A percentile compares a stretch with the other conserved stretches of the same genome.
These are phyloP conservation scores for Cordyceps cateniannulata DNA, from an alignment of 2,329 filamentous ascomycete species.

Conservation along the genomic window DNA sequence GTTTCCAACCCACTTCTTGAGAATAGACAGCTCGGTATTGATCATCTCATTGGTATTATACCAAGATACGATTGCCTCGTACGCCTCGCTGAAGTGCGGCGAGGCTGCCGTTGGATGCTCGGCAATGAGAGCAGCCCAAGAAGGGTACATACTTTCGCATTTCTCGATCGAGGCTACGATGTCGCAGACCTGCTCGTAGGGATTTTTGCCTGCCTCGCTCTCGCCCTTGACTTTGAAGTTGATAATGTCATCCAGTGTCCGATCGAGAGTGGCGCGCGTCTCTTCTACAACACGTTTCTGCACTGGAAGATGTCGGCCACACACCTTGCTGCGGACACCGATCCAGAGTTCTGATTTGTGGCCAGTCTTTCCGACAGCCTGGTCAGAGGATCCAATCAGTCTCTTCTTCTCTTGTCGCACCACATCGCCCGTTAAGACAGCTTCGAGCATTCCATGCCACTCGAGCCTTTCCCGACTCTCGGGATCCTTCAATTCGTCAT, in stretches of 20 bases:
- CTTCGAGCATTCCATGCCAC: constrained; percentile 97
- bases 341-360: constrained; percentile 81
- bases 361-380: constrained; percentile 52
- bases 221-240: constrained; percentile 92
- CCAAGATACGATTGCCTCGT: constrained; percentile 88
- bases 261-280: constrained; percentile 64
- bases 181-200: constrained; percentile 82
- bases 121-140: constrained; percentile 63
- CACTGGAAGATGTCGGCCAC: constrained; percentile 74
- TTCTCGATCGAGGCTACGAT: constrained; percentile 87
- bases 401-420: constrained; percentile 98
- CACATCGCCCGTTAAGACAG: constrained; percentile 91
- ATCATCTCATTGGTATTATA: constrained; percentile 96
- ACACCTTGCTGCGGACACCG: constrained; percentile 75
- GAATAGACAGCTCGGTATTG: constrained; percentile 83
- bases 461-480: constrained; percentile 85
- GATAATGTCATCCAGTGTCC: constrained; percentile 78
- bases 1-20: constrained; percentile 96
- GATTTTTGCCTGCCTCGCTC: constrained; percentile 81
- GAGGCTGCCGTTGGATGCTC: constrained; percentile 75
- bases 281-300: constrained; percentile 88
- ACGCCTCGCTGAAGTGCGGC: constrained; percentile 70
- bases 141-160: constrained; percentile 79
- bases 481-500: constrained; percentile 84
- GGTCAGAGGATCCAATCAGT: constrained; percentile 69